Evolutionary conservation across 2,329 filamentous ascomycete genomes (phyloP), one percentile per base, ranked within the genome.

Genomic region (Huntiella savannae): DNA sequence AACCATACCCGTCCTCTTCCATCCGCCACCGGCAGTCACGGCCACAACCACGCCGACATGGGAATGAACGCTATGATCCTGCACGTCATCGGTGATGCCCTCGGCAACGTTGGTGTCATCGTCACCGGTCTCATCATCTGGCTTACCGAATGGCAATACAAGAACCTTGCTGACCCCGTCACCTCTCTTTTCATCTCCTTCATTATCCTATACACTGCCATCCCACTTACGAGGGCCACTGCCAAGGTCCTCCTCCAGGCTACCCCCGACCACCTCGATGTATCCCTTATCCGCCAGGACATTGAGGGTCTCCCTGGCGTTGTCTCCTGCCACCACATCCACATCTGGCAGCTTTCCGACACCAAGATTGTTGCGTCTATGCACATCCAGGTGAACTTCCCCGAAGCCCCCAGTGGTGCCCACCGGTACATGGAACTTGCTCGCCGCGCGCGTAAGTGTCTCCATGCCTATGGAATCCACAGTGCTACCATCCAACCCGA

Each of bases 401-500:
- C 87, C 54, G 86, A 93, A 60, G 79, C 86, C 57, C 82, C 82
- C 42, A 76, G 86, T 54, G 80, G 80, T 37, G 75, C 74, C 36
- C 72, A 74, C 57, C 77, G 79, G 56, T 98, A 96, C 64, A 98
- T 98, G 88, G 73, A 79, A 52, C 72, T 98, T 35, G 85, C 88
- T 15, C 77, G 76, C 49, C 77, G 81, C 48, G 82, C 92, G 13
- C 74, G 87, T 41, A 79, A 79, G 56, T 98, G 91, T 56, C 75
- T 98, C 3, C 91, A 98, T 61, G 87, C 77, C 33, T 95, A 93
- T 55, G 88, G 91, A 47, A 96, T 98, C 53, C 91, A 98, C 65
- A 92, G 83, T 34, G 88, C 86, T 33, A 98, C 91, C 10, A 96
- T 98, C 54, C 91, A 98, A 62, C 91, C 91, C 4, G 91, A 98